These are phyloP conservation scores for Fusarium sp. DNA, from an alignment of 2,329 filamentous ascomycete genomes.

Conservation along the genomic window DNA sequence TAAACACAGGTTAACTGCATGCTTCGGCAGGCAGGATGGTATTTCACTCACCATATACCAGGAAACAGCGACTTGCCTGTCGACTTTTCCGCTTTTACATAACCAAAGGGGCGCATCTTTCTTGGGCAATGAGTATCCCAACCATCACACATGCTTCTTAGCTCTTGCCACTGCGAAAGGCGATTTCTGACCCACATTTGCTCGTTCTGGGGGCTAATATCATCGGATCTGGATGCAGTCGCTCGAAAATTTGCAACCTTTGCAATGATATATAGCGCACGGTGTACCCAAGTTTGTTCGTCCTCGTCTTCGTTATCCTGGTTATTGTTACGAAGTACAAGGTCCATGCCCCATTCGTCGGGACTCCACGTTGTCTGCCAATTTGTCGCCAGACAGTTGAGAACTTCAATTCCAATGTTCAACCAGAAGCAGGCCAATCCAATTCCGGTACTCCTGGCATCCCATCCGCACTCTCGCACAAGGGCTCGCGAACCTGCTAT, in stretches of 20 bases:
- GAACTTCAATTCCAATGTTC: constrained; percentile 89
- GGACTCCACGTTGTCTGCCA: constrained; percentile 91
- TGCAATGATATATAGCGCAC: constrained; percentile 88
- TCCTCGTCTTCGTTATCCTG: constrained; percentile 61
- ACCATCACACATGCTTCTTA: constrained; percentile 84
- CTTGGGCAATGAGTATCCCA: constrained; percentile 85
- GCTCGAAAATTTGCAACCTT: constrained; percentile 89
- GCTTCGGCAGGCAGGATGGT: neutral
- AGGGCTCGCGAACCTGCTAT: constrained; percentile 86
- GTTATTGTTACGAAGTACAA: constrained; percentile 64
- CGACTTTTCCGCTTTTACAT: constrained; percentile 76
- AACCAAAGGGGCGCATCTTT: constrained; percentile 89
- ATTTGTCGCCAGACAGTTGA: constrained; percentile 88
- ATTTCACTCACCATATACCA: constrained; percentile 77
- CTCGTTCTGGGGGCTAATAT: constrained; percentile 71
- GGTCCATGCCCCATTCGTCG: constrained; percentile 88
- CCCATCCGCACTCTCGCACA: constrained; percentile 92
- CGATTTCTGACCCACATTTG: constrained; percentile 73
- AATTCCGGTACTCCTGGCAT: constrained; percentile 80
- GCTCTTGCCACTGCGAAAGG: constrained; percentile 79
- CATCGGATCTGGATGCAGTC: constrained; percentile 71
- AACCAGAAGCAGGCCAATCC: constrained; percentile 95
- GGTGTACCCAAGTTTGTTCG: constrained; percentile 86
- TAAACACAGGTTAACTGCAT: constrained; percentile 48
- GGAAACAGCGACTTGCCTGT: constrained; percentile 82